Evolutionary conservation across 2,329 filamentous ascomycete species (phyloP).

Genomic region (Aspergillus pseudotamarii): DNA sequence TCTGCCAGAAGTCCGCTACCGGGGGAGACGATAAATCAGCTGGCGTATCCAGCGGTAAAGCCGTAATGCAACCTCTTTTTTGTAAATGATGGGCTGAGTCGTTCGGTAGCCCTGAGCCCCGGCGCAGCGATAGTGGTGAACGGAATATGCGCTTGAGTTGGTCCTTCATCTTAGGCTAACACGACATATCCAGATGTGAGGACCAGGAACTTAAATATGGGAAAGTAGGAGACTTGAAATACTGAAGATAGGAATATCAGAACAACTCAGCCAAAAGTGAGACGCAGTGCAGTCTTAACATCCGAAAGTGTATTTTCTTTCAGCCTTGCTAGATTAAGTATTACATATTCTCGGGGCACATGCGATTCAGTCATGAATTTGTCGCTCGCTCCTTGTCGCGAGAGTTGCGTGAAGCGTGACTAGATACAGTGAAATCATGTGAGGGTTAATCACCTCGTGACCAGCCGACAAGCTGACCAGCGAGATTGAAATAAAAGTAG

Average conservation of each 20-base stretch:
- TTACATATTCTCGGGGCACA: neutral
- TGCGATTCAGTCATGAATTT: neutral
- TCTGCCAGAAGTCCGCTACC: neutral
- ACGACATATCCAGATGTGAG: neutral
- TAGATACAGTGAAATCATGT: neutral
- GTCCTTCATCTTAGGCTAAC: neutral
- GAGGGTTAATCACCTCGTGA: neutral
- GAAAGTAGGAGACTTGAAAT: neutral
- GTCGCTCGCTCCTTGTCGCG: neutral
- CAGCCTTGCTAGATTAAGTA: neutral
- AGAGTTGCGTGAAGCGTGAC: neutral
- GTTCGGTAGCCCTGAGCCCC: neutral
- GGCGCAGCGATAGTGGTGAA: neutral
- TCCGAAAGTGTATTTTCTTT: neutral
- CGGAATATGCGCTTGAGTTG: neutral
- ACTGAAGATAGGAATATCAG: neutral
- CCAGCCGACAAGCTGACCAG: neutral
- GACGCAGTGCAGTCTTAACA: neutral
- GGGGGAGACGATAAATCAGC: neutral
- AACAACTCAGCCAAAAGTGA: neutral
- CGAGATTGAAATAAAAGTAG: neutral
- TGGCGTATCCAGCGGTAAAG: neutral
- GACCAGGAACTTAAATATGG: neutral
- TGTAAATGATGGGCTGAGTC: neutral
- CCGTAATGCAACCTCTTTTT: neutral